Percentiles rank a stretch among this genome's conserved stretches.
Conservation (phyloP, 371 early-diverging fungal species). For the Rhizopus microsporus region DNA sequence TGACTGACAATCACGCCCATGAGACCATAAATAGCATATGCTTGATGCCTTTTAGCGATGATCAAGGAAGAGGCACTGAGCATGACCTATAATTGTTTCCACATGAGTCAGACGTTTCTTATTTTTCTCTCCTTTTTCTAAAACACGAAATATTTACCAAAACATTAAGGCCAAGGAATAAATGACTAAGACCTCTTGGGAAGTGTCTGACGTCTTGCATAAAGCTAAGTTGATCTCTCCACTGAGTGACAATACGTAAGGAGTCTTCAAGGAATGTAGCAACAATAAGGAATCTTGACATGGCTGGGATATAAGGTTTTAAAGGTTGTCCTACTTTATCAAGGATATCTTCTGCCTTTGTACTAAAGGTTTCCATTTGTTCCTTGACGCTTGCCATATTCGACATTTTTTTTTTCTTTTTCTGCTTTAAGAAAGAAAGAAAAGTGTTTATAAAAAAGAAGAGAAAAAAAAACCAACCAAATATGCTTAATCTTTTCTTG, state of each 20-base stretch:
- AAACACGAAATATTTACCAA: conserved; percentile 44
- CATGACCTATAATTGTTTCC: conserved; percentile 61
- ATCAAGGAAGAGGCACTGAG: conserved; percentile 75
- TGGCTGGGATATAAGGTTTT: conserved; percentile 90
- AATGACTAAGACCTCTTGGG: conserved; percentile 72
- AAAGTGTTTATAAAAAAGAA: conserved; percentile 2
- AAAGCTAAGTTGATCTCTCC: conserved; percentile 84
- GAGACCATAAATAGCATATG: conserved; percentile 81
- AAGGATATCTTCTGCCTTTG: conserved; percentile 74
- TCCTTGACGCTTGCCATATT: conserved; percentile 31
- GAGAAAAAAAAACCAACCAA: background rate
- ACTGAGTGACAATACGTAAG: conserved; percentile 84
- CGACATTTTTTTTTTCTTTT: background rate
- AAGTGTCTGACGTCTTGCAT: conserved; percentile 79
- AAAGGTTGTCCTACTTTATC: conserved; percentile 76
- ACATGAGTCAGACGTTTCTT: background rate
- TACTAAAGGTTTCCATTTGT: conserved; percentile 37
- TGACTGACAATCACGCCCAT: conserved; percentile 82
- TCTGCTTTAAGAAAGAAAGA: background rate
- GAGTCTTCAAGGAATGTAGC: conserved; percentile 96
- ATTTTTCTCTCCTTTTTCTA: background rate
- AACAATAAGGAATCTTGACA: conserved; percentile 90
- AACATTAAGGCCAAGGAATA: conserved; percentile 85
- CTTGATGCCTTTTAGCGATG: conserved; percentile 75
- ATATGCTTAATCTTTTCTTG: background rate